A percentile compares a stretch with the other conserved stretches of the same genome.
These are phyloP conservation scores for Talaromyces sp. DNA, from an alignment of 2,329 filamentous ascomycete species.

Conservation along the genomic window DNA sequence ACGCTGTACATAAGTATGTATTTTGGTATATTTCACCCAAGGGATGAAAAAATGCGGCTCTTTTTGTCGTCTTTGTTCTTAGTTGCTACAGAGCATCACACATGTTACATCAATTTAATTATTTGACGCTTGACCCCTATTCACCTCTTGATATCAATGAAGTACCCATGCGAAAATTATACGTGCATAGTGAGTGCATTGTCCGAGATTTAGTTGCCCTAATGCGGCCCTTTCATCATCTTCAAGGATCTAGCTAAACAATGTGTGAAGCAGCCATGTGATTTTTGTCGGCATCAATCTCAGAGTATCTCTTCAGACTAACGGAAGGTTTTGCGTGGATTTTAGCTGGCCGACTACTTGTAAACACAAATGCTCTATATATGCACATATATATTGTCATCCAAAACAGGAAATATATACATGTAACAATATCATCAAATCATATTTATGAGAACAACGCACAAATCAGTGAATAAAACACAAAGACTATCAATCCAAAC, in stretches of 20 bases:
- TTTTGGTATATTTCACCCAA: background rate
- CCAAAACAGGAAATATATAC: background rate
- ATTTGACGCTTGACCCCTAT: background rate
- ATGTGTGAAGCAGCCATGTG: background rate
- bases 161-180: background rate
- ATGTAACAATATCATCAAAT: background rate
- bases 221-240: background rate
- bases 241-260: background rate
- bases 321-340: too few relatives aligned
- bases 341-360: background rate
- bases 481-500: background rate
- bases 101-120: background rate
- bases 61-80: background rate
- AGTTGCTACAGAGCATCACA: background rate
- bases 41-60: background rate
- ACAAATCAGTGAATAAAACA: background rate
- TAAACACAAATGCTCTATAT: background rate
- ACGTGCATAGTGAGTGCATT: background rate
- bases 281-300: background rate
- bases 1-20: background rate
- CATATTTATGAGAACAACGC: background rate
- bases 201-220: background rate
- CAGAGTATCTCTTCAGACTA: too few relatives aligned
- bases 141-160: background rate
- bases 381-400: background rate